These are phyloP conservation scores for Puccinia novopanici DNA, from an alignment of 1,284 basidiomycete species.

Conservation along the genomic window DNA sequence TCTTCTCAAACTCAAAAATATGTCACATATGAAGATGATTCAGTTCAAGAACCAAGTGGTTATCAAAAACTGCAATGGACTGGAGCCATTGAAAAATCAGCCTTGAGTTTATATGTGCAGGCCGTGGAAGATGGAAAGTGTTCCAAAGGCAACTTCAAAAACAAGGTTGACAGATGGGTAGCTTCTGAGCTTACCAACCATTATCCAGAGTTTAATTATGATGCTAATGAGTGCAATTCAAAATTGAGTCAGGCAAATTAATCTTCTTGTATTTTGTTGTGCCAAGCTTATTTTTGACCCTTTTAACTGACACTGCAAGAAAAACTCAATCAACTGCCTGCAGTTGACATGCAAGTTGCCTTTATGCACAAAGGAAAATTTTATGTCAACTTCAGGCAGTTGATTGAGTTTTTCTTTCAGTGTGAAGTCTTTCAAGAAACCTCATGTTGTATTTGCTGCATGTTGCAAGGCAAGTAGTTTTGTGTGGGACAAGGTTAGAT, in stretches of 20 bases:
- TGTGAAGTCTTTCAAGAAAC: neutral
- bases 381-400: too few relatives aligned
- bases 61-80: too few relatives aligned
- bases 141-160: neutral
- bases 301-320: too few relatives aligned
- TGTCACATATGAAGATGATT: too few relatives aligned
- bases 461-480: neutral
- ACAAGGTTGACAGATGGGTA: neutral
- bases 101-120: neutral
- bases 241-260: slow-evolving; percentile 1
- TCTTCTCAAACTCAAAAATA: too few relatives aligned
- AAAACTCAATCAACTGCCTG: too few relatives aligned
- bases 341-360: too few relatives aligned
- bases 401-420: too few relatives aligned
- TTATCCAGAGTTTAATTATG: neutral
- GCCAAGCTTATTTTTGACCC: too few relatives aligned
- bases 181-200: neutral
- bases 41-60: too few relatives aligned
- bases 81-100: neutral
- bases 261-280: neutral
- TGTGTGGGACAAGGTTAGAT: neutral
- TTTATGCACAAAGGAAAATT: too few relatives aligned
- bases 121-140: neutral
- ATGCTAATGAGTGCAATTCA: neutral
- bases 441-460: neutral